Conservation (phyloP, 306 rosid genomes). For the Alnus glutinosa region DNA sequence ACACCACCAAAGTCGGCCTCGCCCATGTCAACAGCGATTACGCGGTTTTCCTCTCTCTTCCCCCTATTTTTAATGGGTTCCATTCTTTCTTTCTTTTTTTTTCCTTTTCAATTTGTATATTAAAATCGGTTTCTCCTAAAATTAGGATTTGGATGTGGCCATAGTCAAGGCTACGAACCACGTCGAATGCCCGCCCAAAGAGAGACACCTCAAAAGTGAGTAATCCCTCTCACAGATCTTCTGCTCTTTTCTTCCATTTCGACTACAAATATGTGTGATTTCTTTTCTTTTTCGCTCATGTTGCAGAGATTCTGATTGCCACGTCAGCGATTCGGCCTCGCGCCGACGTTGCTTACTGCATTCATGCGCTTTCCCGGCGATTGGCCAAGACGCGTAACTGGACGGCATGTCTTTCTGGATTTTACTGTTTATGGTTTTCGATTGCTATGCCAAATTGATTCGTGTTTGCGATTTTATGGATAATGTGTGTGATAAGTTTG, state of each 20-base stretch:
- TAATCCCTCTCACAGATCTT: constrained; percentile 22
- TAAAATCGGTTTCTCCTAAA: constrained; percentile 28
- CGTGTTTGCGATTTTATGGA: background rate
- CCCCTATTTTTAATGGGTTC: background rate
- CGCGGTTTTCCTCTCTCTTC: constrained; percentile 44
- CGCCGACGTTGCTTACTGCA: constrained; percentile 98
- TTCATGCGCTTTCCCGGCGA: constrained; percentile 87
- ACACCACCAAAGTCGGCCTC: constrained; percentile 96
- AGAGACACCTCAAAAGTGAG: constrained; percentile 91
- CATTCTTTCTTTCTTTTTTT: background rate
- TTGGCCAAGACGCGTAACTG: constrained; percentile 91
- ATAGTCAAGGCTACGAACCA: constrained; percentile 98
- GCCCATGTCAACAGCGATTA: constrained; percentile 99
- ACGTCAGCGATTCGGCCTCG: constrained; percentile 86
- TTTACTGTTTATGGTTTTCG: constrained; percentile 15
- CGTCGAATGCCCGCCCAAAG: constrained; percentile 97
- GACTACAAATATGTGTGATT: background rate
- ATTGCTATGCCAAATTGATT: background rate
- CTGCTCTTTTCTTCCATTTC: constrained; percentile 14
- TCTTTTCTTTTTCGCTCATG: constrained; percentile 1
- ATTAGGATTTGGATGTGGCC: constrained; percentile 99
- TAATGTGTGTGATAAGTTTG: background rate
- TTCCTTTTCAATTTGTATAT: constrained; percentile 20
- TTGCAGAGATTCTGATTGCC: constrained; percentile 67
- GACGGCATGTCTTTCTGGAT: constrained; percentile 63